Evolutionary conservation across 179 eudicot genomes (phyloP).

Genomic region (Sideroxylon spinosum): DNA sequence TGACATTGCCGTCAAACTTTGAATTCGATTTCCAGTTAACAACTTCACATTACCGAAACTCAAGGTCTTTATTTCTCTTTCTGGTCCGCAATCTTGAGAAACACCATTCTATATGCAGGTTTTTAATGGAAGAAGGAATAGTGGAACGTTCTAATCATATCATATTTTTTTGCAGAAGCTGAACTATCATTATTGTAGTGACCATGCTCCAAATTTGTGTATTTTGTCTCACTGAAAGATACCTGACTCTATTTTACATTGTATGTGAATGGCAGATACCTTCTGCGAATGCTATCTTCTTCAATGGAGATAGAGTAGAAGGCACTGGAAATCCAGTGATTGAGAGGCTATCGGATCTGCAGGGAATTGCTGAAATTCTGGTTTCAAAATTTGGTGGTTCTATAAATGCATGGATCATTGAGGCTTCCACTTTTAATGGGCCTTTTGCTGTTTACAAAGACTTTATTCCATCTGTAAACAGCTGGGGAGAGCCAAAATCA

Average conservation of each 20-base stretch:
- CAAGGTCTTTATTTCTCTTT: not conserved
- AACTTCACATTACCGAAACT: not conserved
- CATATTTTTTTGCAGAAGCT: not conserved
- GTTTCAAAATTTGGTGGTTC: conserved; percentile 70
- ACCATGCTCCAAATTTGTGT: not conserved
- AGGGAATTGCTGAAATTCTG: conserved; percentile 58
- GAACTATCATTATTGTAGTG: not conserved
- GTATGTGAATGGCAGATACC: conserved; percentile 49
- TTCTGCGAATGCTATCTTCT: conserved; percentile 72
- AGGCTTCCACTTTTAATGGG: conserved; percentile 77
- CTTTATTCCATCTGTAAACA: conserved; percentile 55
- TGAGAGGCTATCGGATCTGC: conserved; percentile 66
- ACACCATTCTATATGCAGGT: not conserved
- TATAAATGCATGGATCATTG: conserved; percentile 77
- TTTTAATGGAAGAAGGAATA: not conserved
- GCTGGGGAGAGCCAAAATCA: conserved; percentile 64
- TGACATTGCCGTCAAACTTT: not conserved
- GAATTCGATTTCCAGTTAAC: not conserved
- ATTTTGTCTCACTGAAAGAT: conserved; percentile 1
- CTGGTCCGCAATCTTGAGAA: not conserved
- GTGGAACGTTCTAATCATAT: not conserved
- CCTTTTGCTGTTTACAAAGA: conserved; percentile 83
- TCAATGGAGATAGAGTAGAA: conserved; percentile 78
- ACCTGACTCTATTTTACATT: not conserved
- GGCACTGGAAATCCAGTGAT: conserved; percentile 78